Percentiles rank a stretch among this genome's conserved stretches.
Evolutionary conservation across 2,329 filamentous ascomycete genomes (phyloP).

Genomic region (Beauveria sp.): DNA sequence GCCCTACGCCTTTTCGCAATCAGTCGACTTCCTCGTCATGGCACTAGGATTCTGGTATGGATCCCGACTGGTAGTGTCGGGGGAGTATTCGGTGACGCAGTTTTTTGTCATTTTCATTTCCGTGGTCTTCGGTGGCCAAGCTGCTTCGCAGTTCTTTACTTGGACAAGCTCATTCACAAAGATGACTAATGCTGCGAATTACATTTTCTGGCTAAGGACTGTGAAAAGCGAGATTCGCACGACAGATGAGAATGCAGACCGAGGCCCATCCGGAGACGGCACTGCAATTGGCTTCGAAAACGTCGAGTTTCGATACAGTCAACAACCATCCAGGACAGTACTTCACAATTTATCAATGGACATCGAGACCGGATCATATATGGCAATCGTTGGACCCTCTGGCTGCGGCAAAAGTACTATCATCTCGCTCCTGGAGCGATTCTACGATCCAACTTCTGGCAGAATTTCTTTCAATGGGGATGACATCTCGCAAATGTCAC

Average conservation of each 20-base stretch:
- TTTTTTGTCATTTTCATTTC: slow-evolving; percentile 38
- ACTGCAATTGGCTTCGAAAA: neutral
- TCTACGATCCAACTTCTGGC: neutral
- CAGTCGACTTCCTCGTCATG: neutral
- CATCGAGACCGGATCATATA: neutral
- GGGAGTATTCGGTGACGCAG: slow-evolving; percentile 29
- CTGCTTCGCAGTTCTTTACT: slow-evolving; percentile 25
- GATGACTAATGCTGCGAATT: slow-evolving; percentile 34
- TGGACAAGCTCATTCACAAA: slow-evolving; percentile 39
- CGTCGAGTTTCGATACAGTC: slow-evolving; percentile 12
- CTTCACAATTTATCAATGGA: slow-evolving; percentile 22
- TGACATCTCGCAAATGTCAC: neutral
- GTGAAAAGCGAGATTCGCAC: slow-evolving; percentile 27
- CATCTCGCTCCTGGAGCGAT: neutral
- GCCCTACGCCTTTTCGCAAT: neutral
- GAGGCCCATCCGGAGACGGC: slow-evolving; percentile 14
- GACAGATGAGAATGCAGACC: slow-evolving; percentile 26
- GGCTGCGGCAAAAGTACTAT: neutral
- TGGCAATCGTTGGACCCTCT: neutral
- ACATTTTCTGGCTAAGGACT: slow-evolving; percentile 21
- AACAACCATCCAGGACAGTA: slow-evolving; percentile 18
- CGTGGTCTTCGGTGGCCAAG: slow-evolving; percentile 27
- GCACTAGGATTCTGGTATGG: neutral
- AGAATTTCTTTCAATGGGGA: neutral
- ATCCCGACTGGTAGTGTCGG: neutral